Evolutionary conservation across 495 filamentous ascomycete species (phyloP), one percentile per base, ranked within the genome.

Genomic region (Penicillium pulvis): DNA sequence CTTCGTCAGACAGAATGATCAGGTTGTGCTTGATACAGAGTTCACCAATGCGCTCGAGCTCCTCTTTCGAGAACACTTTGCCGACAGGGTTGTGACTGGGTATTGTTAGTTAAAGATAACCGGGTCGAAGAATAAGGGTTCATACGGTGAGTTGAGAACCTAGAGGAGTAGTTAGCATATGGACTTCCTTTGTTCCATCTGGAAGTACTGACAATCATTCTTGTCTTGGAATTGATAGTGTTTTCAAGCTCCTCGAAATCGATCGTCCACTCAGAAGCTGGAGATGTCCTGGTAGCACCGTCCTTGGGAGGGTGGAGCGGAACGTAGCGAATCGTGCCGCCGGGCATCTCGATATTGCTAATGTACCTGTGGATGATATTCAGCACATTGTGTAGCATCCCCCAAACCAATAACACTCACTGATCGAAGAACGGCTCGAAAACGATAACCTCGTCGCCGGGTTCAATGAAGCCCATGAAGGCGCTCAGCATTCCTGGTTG

Each of bases 381-480:
- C 65, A 49, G 46, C 16, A 49, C 17, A 59, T 28, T 24, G 46
- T 17, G 5, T 30, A 9, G 12, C 42, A 23, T 12, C 23, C 23
- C 20, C 24, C n/a, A 35, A 48, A 26, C 17, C 11, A 19, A 23
- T 10, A 7, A 51, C 49, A 71, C 85, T 69, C 78, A 93, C 86
- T 98, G 94, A 75, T 98, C 94, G 68, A 97, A 98, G 78, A 97
- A 98, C 7, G 94, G 94, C 79, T 98, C 94, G 75, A 98, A 96
- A 53, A 98, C 84, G 43, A 98, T 96, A 51, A 97, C 95, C 72
- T 98, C 94, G 65, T 98, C 94, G 5, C 90, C 94, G 1, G 82
- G 82, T 74, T 98, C 94, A 57, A 98, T 87, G 63, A 98, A 98
- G 6, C 81, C 94, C 94, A 98, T 97, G 69, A 98, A 97, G 2